Evolutionary conservation across 2,329 filamentous ascomycete genomes (phyloP).

Genomic region (Fusarium temperatum): DNA sequence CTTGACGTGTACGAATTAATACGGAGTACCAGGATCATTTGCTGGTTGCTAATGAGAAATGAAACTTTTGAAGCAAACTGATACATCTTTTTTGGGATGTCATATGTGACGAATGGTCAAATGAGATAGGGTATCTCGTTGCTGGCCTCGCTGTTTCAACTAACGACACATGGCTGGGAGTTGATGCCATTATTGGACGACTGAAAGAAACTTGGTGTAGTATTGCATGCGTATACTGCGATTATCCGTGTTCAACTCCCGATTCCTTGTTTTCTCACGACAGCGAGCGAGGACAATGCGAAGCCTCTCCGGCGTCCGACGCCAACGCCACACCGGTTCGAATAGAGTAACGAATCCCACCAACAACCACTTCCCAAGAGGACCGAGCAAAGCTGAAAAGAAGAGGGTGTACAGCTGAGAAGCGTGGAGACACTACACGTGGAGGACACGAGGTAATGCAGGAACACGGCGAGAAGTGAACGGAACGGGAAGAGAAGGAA

Average conservation of each 20-base stretch:
- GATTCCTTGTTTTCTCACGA: neutral
- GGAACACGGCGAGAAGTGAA: neutral
- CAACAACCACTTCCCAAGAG: neutral
- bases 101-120: neutral
- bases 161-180: neutral
- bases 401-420: neutral
- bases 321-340: conserved; percentile 13
- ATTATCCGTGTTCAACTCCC: neutral
- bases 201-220: neutral
- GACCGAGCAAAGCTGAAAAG: neutral
- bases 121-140: neutral
- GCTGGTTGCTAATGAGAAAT: conserved; percentile 45
- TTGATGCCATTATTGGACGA: neutral
- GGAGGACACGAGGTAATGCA: conserved; percentile 34
- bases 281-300: neutral
- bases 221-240: neutral
- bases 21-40: conserved; percentile 34
- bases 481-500: conserved; percentile 13
- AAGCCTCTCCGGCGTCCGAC: conserved; percentile 1
- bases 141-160: conserved; percentile 4
- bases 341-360: neutral
- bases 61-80: conserved; percentile 37
- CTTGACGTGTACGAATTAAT: conserved; percentile 43
- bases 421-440: conserved; percentile 30
- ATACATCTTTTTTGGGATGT: neutral